Conservation (phyloP, 1,284 basidiomycete species). For the Moesziomyces sp. region DNA sequence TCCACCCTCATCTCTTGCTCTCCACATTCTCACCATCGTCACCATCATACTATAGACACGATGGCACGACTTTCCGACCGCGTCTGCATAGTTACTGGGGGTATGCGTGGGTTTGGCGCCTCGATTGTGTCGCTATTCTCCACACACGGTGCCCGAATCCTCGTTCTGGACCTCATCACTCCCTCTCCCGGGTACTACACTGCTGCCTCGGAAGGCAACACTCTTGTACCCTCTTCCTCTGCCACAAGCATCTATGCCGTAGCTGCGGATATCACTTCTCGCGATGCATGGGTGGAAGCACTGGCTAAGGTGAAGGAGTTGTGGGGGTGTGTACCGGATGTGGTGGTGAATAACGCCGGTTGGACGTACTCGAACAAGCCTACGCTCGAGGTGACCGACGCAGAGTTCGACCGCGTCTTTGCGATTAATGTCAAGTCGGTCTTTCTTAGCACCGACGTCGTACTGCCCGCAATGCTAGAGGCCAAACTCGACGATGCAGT, state of each 20-base stretch:
- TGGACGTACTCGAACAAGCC: constrained; percentile 52
- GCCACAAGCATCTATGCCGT: constrained; percentile 7
- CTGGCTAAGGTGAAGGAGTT: neutral
- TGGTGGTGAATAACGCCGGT: constrained; percentile 49
- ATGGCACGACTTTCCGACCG: neutral
- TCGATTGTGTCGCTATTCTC: constrained; percentile 30
- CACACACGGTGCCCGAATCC: constrained; percentile 6
- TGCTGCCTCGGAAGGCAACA: constrained; percentile 1
- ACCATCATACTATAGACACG: no score
- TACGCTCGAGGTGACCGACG: constrained; percentile 20
- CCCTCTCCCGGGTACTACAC: constrained; percentile 8
- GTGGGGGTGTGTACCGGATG: constrained; percentile 8
- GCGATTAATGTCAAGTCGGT: constrained; percentile 41
- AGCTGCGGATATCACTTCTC: constrained; percentile 21
- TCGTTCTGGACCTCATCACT: constrained; percentile 25
- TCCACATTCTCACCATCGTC: no score
- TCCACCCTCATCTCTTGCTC: no score
- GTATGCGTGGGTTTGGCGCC: constrained; percentile 30
- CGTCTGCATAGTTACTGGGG: constrained; percentile 28
- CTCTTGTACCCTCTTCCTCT: neutral
- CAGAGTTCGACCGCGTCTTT: constrained; percentile 42
- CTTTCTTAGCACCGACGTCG: constrained; percentile 23
- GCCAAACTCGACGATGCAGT: constrained; percentile 8
- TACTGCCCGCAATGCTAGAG: constrained; percentile 21
- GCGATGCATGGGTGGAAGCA: constrained; percentile 5